A percentile compares a stretch with the other conserved stretches of the same genome.
Evolutionary conservation across 768 basidiomycete genomes (phyloP).

Genomic region (Kwoniella bestiolae): DNA sequence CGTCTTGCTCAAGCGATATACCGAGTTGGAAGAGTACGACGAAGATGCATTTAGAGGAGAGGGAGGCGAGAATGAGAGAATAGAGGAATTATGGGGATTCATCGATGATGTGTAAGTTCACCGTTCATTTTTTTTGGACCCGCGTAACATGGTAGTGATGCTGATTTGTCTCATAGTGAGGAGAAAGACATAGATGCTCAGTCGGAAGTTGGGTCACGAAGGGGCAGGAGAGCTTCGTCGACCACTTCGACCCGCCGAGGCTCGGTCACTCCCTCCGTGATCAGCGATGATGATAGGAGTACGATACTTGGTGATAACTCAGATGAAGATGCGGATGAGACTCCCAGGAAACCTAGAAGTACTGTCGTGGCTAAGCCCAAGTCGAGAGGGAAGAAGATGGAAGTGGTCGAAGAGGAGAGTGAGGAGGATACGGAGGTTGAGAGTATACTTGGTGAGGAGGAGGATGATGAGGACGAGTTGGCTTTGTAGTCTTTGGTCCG

Average conservation of each 20-base stretch:
- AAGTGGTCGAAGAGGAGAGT: slow-evolving; percentile 28
- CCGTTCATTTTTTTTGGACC: not conserved
- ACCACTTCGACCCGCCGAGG: slow-evolving; percentile 10
- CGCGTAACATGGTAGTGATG: not conserved
- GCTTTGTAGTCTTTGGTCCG: slow-evolving; percentile 4
- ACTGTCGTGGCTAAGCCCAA: slow-evolving; percentile 31
- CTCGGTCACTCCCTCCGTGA: not conserved
- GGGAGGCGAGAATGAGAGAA: slow-evolving; percentile 20
- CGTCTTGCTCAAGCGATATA: slow-evolving; percentile 70
- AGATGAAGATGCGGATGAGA: not conserved
- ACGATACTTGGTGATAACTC: not conserved
- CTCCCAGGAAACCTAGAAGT: slow-evolving; percentile 6
- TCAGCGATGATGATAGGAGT: not conserved
- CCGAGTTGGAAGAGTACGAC: slow-evolving; percentile 67
- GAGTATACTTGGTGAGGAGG: slow-evolving; percentile 26
- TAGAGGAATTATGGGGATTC: slow-evolving; percentile 37
- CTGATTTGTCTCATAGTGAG: slow-evolving; percentile 9
- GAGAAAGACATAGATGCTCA: slow-evolving; percentile 25
- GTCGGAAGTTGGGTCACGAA: slow-evolving; percentile 14
- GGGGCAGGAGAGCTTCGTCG: slow-evolving; percentile 10
- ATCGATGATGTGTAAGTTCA: slow-evolving; percentile 45
- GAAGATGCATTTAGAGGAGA: slow-evolving; percentile 39
- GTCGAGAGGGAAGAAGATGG: slow-evolving; percentile 5
- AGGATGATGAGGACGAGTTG: slow-evolving; percentile 24
- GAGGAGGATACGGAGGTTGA: slow-evolving; percentile 40